Evolutionary conservation across 2,329 filamentous ascomycete genomes (phyloP).

Genomic region (Sclerotinia trifoliorum): DNA sequence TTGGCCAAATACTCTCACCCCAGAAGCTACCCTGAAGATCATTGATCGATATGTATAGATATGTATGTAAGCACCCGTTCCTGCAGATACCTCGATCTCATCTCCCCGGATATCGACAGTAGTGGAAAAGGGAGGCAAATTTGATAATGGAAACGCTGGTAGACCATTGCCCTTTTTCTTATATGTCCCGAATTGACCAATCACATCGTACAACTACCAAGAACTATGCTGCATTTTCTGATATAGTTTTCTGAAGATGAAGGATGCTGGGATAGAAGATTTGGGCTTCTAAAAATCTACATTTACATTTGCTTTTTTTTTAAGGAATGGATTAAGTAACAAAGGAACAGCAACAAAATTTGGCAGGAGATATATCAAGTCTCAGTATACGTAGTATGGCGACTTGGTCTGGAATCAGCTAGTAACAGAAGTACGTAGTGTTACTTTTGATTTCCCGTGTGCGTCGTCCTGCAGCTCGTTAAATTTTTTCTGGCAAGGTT

Average conservation of each 20-base stretch:
- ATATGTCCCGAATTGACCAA: slow-evolving; percentile 28
- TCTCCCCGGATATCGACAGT: slow-evolving; percentile 28
- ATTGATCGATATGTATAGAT: slow-evolving; percentile 28
- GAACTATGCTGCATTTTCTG: background rate
- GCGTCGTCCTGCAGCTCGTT: slow-evolving; percentile 31
- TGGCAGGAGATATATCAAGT: slow-evolving; percentile 22
- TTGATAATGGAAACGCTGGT: slow-evolving; percentile 24
- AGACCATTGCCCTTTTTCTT: slow-evolving; percentile 25
- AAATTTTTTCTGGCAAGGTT: slow-evolving; percentile 24
- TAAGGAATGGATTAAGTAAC: slow-evolving; percentile 26
- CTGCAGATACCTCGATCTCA: slow-evolving; percentile 36
- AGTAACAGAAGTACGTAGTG: slow-evolving; percentile 28
- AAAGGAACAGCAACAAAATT: background rate
- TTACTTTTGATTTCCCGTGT: slow-evolving; percentile 28
- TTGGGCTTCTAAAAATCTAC: background rate
- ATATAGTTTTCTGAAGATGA: background rate
- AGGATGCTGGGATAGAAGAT: background rate
- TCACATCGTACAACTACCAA: slow-evolving; percentile 25
- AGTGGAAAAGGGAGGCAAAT: slow-evolving; percentile 30
- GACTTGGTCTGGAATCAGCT: slow-evolving; percentile 14
- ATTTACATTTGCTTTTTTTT: slow-evolving; percentile 13
- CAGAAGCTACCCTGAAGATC: slow-evolving; percentile 31
- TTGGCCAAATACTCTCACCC: slow-evolving; percentile 32
- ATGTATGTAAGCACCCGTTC: slow-evolving; percentile 37
- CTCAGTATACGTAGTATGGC: slow-evolving; percentile 21